A percentile compares a stretch with the other conserved stretches of the same genome.
These are phyloP conservation scores for Xylaria sp. DNA, from an alignment of 2,329 filamentous ascomycete genomes.

Conservation along the genomic window DNA sequence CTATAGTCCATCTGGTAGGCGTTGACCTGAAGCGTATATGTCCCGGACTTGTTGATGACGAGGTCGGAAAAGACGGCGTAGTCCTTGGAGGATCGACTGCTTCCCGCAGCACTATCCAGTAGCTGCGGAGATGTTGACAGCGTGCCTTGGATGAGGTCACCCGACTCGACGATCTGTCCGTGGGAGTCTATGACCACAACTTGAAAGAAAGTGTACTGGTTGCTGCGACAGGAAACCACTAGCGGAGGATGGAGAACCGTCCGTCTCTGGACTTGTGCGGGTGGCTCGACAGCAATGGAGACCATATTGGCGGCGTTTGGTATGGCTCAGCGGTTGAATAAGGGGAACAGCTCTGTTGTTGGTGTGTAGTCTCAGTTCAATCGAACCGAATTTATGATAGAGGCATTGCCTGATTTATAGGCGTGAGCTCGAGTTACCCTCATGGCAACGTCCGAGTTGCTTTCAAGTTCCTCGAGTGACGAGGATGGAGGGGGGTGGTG, in stretches of 20 bases:
- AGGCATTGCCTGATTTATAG: slow-evolving; percentile 31
- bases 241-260: slow-evolving; percentile 44
- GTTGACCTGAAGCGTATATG: slow-evolving; percentile 40
- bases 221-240: slow-evolving; percentile 39
- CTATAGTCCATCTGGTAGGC: slow-evolving; percentile 42
- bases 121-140: slow-evolving; percentile 34
- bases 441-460: not conserved
- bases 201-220: slow-evolving; percentile 42
- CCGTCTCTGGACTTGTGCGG: slow-evolving; percentile 41
- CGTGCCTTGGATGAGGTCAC: slow-evolving; percentile 40
- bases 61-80: slow-evolving; percentile 45
- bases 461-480: not conserved
- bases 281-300: slow-evolving; percentile 43
- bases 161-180: slow-evolving; percentile 32
- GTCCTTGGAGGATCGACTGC: slow-evolving; percentile 31
- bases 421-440: slow-evolving; percentile 1
- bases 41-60: slow-evolving; percentile 38
- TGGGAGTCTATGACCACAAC: slow-evolving; percentile 42
- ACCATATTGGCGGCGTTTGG: slow-evolving; percentile 37
- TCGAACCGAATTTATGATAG: slow-evolving; percentile 2
- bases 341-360: not conserved
- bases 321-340: not conserved
- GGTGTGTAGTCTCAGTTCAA: not conserved
- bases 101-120: slow-evolving; percentile 34
- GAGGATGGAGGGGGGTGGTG: slow-evolving; percentile 2